These are phyloP conservation scores for Neoarthrinium moseri DNA, from an alignment of 2,329 filamentous ascomycete species.

Conservation along the genomic window DNA sequence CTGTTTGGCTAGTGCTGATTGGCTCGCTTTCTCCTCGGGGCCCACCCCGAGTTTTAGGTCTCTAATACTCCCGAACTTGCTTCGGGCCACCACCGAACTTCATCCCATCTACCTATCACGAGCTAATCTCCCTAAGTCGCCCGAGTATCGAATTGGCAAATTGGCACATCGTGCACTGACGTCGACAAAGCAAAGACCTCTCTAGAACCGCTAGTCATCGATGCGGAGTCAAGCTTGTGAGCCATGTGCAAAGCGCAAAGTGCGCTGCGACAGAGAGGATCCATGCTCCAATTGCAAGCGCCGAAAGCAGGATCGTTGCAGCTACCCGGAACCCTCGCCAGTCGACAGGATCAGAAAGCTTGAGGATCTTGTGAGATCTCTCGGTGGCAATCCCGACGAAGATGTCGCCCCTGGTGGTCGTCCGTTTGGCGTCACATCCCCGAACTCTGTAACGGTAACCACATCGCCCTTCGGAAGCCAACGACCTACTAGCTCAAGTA, in stretches of 20 bases:
- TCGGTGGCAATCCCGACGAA: neutral
- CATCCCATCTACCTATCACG: neutral
- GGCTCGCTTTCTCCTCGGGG: neutral
- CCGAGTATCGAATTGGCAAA: neutral
- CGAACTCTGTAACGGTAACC: neutral
- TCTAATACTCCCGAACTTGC: neutral
- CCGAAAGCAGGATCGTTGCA: conserved; percentile 4
- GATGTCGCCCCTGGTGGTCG: neutral
- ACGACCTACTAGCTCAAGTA: neutral
- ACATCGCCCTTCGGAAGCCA: neutral
- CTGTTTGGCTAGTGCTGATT: neutral
- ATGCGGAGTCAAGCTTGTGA: conserved; percentile 7
- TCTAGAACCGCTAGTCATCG: neutral
- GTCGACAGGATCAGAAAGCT: neutral
- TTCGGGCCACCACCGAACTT: conserved; percentile 2
- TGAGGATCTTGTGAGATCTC: neutral
- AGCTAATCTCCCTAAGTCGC: too few relatives aligned
- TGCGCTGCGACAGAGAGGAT: conserved; percentile 8
- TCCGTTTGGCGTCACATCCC: too few relatives aligned
- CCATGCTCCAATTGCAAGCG: conserved; percentile 9
- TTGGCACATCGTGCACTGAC: neutral
- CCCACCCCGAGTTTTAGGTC: conserved; percentile 1
- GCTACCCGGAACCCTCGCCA: neutral
- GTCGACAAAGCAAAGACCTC: neutral
- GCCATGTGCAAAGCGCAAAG: conserved; percentile 10